Evolutionary conservation across 371 early-diverging fungal species (phyloP).

Genomic region (Circinella minor): DNA sequence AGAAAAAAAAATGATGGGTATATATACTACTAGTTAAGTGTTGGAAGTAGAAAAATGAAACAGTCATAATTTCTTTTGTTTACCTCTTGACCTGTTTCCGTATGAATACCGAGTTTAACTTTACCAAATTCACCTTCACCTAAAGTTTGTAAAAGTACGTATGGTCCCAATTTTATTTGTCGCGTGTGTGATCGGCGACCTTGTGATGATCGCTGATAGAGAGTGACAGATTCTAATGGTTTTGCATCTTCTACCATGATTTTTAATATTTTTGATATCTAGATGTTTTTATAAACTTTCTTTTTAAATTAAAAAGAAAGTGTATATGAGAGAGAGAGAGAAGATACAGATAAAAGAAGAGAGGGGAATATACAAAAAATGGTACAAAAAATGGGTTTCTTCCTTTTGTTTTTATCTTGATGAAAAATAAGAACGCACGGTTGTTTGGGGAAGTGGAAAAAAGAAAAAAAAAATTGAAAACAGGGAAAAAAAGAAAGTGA

Average conservation of each 20-base stretch:
- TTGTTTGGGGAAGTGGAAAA: not conserved
- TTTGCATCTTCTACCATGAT: not conserved
- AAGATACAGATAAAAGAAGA: slow-evolving; percentile 1
- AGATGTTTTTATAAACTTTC: too few relatives aligned
- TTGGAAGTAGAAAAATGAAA: too few relatives aligned
- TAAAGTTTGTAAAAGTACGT: slow-evolving; percentile 87
- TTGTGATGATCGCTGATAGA: slow-evolving; percentile 35
- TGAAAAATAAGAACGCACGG: too few relatives aligned
- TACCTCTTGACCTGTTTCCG: slow-evolving; percentile 91
- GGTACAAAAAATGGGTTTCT: not conserved
- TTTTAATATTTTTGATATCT: too few relatives aligned
- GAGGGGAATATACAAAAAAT: not conserved
- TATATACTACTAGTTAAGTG: too few relatives aligned
- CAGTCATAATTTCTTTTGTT: slow-evolving; percentile 13
- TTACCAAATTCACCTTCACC: slow-evolving; percentile 99
- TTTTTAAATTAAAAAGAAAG: too few relatives aligned
- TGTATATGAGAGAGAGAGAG: too few relatives aligned
- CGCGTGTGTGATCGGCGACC: slow-evolving; percentile 7
- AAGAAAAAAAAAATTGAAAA: not conserved
- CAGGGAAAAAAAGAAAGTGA: slow-evolving; percentile 9
- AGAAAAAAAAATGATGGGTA: too few relatives aligned
- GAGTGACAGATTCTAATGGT: slow-evolving; percentile 26
- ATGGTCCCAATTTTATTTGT: slow-evolving; percentile 82
- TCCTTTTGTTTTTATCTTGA: not conserved
- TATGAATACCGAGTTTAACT: slow-evolving; percentile 95